Evolutionary conservation across 2,329 filamentous ascomycete genomes (phyloP).

Genomic region (Monosporascus sp.): DNA sequence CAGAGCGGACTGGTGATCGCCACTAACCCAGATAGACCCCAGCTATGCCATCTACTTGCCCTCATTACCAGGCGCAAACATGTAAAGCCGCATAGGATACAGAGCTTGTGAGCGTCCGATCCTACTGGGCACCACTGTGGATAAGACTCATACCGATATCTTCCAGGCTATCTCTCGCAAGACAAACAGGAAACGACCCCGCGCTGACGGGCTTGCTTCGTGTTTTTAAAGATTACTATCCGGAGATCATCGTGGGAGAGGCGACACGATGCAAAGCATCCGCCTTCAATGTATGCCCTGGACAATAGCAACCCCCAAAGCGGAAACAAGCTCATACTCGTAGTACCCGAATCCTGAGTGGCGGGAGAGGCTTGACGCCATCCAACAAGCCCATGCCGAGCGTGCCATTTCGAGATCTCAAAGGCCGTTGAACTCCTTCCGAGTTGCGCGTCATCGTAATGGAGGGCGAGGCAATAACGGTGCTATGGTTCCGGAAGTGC

Average conservation of each 20-base stretch:
- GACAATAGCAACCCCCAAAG: neutral
- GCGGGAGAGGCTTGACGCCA: constrained; percentile 60
- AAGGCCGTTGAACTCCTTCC: constrained; percentile 51
- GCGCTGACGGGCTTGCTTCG: constrained; percentile 68
- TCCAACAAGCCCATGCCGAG: constrained; percentile 56
- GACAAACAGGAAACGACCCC: constrained; percentile 66
- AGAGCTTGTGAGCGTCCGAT: constrained; percentile 53
- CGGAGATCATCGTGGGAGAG: constrained; percentile 77
- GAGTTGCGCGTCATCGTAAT: constrained; percentile 51
- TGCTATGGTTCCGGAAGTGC: constrained; percentile 59
- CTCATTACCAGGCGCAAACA: constrained; percentile 76
- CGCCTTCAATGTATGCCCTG: constrained; percentile 49
- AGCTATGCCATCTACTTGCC: constrained; percentile 72
- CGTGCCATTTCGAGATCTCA: constrained; percentile 37
- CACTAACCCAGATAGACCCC: constrained; percentile 36
- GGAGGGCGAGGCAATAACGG: constrained; percentile 42
- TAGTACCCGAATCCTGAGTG: constrained; percentile 73
- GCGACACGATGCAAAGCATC: constrained; percentile 55
- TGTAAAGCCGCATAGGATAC: constrained; percentile 78
- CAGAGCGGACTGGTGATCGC: constrained; percentile 1
- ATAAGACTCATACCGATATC: constrained; percentile 9
- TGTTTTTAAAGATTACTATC: constrained; percentile 88
- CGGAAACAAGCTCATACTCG: constrained; percentile 20
- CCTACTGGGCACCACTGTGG: neutral
- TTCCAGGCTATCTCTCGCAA: constrained; percentile 48